Base-by-base conservation (phyloP, 495 filamentous ascomycete species). In the Cetradonia linearis region DNA sequence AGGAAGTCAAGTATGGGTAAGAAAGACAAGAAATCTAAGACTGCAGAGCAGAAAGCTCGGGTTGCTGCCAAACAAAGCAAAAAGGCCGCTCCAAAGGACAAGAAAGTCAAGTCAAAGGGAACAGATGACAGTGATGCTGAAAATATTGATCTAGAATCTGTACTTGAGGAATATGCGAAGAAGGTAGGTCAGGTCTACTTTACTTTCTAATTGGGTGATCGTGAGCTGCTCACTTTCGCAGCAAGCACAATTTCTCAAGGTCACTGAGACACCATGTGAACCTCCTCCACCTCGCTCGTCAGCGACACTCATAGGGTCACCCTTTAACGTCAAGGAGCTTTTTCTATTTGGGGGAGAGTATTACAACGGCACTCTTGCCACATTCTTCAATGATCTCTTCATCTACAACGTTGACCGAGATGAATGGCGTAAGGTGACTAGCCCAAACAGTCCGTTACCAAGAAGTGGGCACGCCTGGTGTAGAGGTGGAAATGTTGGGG, bases 91-190 rank as follows among this genome's bases (percentile, higher is more conserved):
- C 76, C 82, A 70, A 88, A 87, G 72, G 88, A 91, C 76, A 91
- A 89, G 77, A 84, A 78, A 70, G 74, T 77, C 56, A 88, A 86
- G 72, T 71, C 75, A 34, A 81, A 80, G 64, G 74, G 74, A 66
- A 70, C 66, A 68, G 84, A 81, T 28, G 88, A 89, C 67, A 90
- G 86, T 69, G 87, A 93, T 68, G 87, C 76, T 40, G 90, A 95
- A 73, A 90, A 96, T 65, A 83, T 91, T n/a, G 93, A 98, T 73
- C 76, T 98, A 46, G 93, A 98, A 71, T 83, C 85, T n/a, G 89
- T 98, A n/a, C 84, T 97, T 14, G 91, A 89, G 20, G 89, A 93
- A 72, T 97, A 95, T 69, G 76, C 78, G 27, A 76, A 77, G 60
- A 73, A 63, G 52, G 66, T 68, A 56, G n/a, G 55, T 25, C 28